Evolutionary conservation across 805 yeast species (phyloP), one percentile per base, ranked within the genome.

Genomic region (Pichia eremophila): DNA sequence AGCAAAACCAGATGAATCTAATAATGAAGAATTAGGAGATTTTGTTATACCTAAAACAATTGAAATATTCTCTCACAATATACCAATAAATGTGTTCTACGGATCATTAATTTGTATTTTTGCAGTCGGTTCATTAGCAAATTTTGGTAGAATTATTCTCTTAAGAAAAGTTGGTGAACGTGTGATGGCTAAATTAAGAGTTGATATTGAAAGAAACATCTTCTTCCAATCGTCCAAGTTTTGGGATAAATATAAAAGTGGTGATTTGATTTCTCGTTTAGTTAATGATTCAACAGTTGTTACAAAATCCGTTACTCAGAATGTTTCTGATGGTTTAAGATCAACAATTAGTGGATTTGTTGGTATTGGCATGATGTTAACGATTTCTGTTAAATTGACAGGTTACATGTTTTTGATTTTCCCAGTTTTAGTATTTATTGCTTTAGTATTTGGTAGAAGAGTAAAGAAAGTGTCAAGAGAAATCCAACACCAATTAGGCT

Each of bases 331-430:
- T 62, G 98, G 98, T n/a, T 73, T 89, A 36, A 70, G 97, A 49
- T 81, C 97, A 0, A 63, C 81, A 1, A 78, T 91, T 19, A 80
- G 88, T 57, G 96, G 96, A 1, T 70, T 77, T 42, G 95, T 87
- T 39, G 98, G 97, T 8, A 68, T 90, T 42, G 77, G 86, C 4
- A 88, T 90, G 96, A 91, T 91, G 98, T 71, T 86, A 52, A 79
- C 79, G 55, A 93, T 90, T 10, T 83, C 93, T 37, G 76, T 86
- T 70, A 81, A 89, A 58, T 71, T 91, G 50, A 87, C 96, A 0
- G 79, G 83, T 8, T 81, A 85, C 48, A 86, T 91, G 85, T 71
- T 85, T 53, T 57, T 87, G 34, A 68, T 90, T 46, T 81, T 87
- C 47, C 97, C 98, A 2, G 95, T 95, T 2, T 71, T 90, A 41